phyloP scores from a whole-genome alignment of 108 stramenopile genomes.

The Cyclostephanos invisitatus region DNA sequence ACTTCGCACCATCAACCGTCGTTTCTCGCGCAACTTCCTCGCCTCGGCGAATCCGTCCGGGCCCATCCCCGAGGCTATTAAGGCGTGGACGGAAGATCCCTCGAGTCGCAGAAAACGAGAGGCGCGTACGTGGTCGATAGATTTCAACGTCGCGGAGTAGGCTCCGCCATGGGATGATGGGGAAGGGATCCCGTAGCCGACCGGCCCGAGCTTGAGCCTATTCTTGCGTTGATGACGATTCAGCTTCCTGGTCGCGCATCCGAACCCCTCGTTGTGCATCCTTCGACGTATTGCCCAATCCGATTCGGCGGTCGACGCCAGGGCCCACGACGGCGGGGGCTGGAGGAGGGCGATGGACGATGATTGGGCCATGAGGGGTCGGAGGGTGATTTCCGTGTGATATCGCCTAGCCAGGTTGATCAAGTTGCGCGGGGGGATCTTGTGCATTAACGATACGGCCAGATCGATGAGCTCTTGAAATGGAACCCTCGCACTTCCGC shows the following conservation, averaged over 20 bases:
- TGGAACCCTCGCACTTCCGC: slow-evolving; percentile 53
- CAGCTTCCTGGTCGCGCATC: slow-evolving; percentile 25
- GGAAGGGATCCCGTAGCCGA: neutral
- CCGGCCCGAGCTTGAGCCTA: slow-evolving; percentile 26
- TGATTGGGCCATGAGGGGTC: slow-evolving; percentile 41
- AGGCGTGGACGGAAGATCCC: slow-evolving; percentile 30
- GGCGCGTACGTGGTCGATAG: slow-evolving; percentile 9
- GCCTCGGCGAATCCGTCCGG: slow-evolving; percentile 53
- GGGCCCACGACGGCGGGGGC: slow-evolving; percentile 62
- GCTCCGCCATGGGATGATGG: neutral
- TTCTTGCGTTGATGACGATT: slow-evolving; percentile 57
- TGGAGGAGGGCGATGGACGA: slow-evolving; percentile 59
- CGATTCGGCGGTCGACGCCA: slow-evolving; percentile 52
- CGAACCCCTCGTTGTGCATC: slow-evolving; percentile 47
- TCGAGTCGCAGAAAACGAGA: neutral
- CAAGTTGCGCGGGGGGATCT: slow-evolving; percentile 74
- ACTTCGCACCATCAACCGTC: slow-evolving; percentile 35
- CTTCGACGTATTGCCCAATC: slow-evolving; percentile 75
- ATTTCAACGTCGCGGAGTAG: neutral
- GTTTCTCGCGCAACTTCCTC: slow-evolving; percentile 37
- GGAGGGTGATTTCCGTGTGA: slow-evolving; percentile 44
- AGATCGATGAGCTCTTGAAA: slow-evolving; percentile 84
- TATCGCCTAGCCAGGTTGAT: slow-evolving; percentile 62
- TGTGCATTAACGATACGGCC: slow-evolving; percentile 73
- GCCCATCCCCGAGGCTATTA: slow-evolving; percentile 67